Conservation (phyloP, 1,284 basidiomycete genomes). For the Waitea zeae region DNA sequence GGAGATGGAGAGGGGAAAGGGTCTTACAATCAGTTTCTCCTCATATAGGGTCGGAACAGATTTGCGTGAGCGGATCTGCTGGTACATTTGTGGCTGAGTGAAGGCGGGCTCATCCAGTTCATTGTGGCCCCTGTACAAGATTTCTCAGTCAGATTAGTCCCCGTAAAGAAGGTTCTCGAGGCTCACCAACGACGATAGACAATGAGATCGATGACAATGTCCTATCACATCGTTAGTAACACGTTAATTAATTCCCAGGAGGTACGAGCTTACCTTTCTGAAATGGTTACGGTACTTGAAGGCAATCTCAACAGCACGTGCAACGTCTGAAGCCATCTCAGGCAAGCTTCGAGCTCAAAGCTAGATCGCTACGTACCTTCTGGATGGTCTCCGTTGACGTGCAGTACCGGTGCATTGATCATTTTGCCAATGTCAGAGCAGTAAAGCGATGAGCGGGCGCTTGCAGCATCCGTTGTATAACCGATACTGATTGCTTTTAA, state of each 20-base stretch:
- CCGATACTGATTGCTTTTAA: too few relatives aligned
- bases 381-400: conserved; percentile 82
- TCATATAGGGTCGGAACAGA: conserved; percentile 77
- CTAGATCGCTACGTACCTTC: conserved; percentile 49
- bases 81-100: conserved; percentile 82
- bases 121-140: conserved; percentile 54
- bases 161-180: conserved; percentile 2
- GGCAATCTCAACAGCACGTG: conserved; percentile 61
- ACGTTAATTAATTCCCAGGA: background rate
- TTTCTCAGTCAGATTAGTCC: background rate
- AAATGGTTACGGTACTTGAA: conserved; percentile 75
- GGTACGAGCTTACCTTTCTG: conserved; percentile 32
- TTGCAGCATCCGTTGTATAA: conserved; percentile 75
- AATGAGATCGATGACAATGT: conserved; percentile 76
- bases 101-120: conserved; percentile 84
- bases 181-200: conserved; percentile 70
- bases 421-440: conserved; percentile 84
- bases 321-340: conserved; percentile 67
- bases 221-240: conserved; percentile 19
- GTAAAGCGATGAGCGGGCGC: conserved; percentile 71
- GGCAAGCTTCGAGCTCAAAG: conserved; percentile 4
- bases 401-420: conserved; percentile 78
- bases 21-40: conserved; percentile 48
- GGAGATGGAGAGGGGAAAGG: background rate
- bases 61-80: conserved; percentile 58